Base-by-base conservation (phyloP, 208 protist species). In the Wallacemonas sp. region DNA sequence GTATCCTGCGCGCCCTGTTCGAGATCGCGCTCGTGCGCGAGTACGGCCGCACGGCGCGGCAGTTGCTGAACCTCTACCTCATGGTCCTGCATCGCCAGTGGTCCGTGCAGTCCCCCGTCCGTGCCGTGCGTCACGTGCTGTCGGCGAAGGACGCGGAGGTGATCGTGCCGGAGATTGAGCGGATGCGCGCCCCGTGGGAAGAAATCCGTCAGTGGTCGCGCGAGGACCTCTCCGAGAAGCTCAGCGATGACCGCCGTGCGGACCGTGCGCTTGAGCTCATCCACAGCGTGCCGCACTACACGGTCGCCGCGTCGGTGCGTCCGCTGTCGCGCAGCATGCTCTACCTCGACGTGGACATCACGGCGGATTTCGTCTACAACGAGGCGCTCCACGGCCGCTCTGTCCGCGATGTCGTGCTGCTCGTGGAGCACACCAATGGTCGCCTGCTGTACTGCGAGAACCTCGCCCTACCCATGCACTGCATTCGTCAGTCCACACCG, bases 61-160 rank as follows among this genome's bases (percentile, higher is more conserved):
- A 95, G 79, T 70, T 97, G n/a, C 68, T 97, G 14, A 72, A 94
- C 30, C 77, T 96, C 1, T 93, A 84, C 66, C 55, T 85, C 14
- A 99, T 99, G 98, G 92, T 99, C 14, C 88, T 99, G 19, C 80
- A 95, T 32, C 89, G 96, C 26, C 97, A 99, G 86, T 99, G 99
- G 99, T 64, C 66, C 9, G 93, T 96, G 23, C 95, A 99, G 80
- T 94, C 86, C 14, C 97, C 97, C 36, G 74, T 97, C 62, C 87
- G 95, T 29, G 95, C 98, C 78, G 85, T 98, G 60, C 71, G 76
- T 24, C 58, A 81, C 38, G 60, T 76, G 12, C 33, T 99, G 26
- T 74, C 88, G 5, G 61, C 70, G 23, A 97, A 98, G 72, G 72
- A 70, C 60, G 90, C 88, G 68, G 66, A 74, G 23, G 67, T 78